Base-by-base conservation (phyloP, 345 rosid genomes). In the Mallotus nudiflorus region DNA sequence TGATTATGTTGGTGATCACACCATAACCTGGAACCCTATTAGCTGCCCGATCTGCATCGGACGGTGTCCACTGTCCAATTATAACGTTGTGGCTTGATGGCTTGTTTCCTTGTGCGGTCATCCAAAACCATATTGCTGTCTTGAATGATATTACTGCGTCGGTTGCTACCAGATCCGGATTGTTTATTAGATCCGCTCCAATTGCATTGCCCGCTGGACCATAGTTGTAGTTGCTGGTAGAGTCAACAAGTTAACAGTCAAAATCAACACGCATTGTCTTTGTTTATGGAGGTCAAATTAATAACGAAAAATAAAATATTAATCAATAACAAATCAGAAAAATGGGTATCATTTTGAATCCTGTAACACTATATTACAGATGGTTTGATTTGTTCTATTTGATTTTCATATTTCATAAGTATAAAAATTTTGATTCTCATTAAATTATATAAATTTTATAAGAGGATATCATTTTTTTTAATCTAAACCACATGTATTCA, bases 151-250 rank as follows among this genome's bases (percentile, higher is more conserved):
- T 25, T 11, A 48, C 54, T 1, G 84, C 66, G 67, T 85, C 71
- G 11, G 82, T 87, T 24, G 87, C 86, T n/a, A 83, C 87, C 16
- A 70, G 54, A 54, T 87, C 86, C 40, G 89, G 91, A 42, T 87
- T 80, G 54, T 69, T 62, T 68, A 83, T 65, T 22, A 86, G 77
- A 74, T 87, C 85, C 2, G 24, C 72, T 8, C 59, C 66, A n/a
- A 85, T 54, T 6, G 84, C 86, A 1, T 46, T 70, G 27, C 89
- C 89, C 0, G 86, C 87, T 59, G 11, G 88, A 22, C 85, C 87
- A 45, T 87, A 87, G 71, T 87, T 85, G 74, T 82, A 80, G 70
- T 83, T 85, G 86, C 87, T 85, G 61, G 2, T 2, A 5, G 19
- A 62, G 69, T 31, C 68, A 55, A 75, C 28, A 55, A 51, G 33